Evolutionary conservation across 2,329 filamentous ascomycete species (phyloP), one percentile per base, ranked within the genome.

Genomic region (Penicillium palitans): DNA sequence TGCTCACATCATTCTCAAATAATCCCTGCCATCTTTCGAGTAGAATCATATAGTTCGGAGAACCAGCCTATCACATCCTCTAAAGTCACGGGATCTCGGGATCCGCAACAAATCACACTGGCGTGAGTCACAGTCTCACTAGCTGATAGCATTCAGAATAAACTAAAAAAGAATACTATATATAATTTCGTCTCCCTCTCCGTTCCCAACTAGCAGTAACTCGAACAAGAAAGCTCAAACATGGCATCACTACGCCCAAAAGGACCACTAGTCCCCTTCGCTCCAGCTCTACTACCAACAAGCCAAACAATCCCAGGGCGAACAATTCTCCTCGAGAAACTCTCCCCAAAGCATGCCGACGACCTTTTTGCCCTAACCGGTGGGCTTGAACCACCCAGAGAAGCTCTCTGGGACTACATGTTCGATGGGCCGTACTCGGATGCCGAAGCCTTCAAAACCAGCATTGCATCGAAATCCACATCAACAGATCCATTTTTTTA

Each of bases 401-500:
- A 42, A 2, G 55, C 62, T 7, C 63, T 81, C 10, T 82, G 76
- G 73, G 74, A 75, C 31, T 82, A 80, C 64, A 69, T 81, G 63
- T 63, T 67, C 3, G 56, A 65, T 31, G 76, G 71, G 0, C 79
- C 79, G 0, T 78, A 72, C 56, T 17, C 42, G 1, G 58, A 71
- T n/a, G 31, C 70, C 17, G 52, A 63, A 3, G 56, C 67, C 15
- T 74, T 80, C 61, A 62, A 67, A 25, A 52, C 60, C 7, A 63
- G 63, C 29, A 62, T 78, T 6, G 48, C 59, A 0, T 50, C 52
- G 10, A 68, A 59, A 55, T 64, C 66, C 27, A 61, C 61, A 3
- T 72, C 71, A 0, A 53, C 64, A 1, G 76, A 80, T 57, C 72
- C 75, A 0, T 66, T 78, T 40, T 80, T 77, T 65, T 84, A 77